These are phyloP conservation scores for Phyllostachys edulis DNA, from an alignment of 176 grass and related monocot genomes.

Conservation along the genomic window DNA sequence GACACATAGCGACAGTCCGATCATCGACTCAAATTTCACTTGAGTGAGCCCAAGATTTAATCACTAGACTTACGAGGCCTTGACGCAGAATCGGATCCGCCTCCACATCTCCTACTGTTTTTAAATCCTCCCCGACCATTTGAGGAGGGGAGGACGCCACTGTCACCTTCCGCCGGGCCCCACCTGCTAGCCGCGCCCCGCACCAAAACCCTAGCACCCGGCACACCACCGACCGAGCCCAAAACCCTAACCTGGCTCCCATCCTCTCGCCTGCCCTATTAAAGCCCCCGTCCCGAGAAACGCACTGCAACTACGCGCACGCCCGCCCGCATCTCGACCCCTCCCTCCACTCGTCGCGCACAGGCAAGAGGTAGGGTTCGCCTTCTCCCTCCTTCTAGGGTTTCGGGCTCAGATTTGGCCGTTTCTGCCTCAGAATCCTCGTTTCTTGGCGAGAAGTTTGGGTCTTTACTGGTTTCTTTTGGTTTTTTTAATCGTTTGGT, in stretches of 20 bases:
- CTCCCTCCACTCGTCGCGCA: neutral
- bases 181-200: neutral
- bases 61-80: no score
- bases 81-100: no score
- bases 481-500: neutral
- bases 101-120: neutral
- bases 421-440: neutral
- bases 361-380: neutral
- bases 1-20: no score
- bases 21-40: no score
- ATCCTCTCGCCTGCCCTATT: constrained; percentile 11
- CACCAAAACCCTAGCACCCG: constrained; percentile 44
- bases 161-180: neutral
- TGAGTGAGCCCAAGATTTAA: no score
- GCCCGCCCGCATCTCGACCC: constrained; percentile 6
- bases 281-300: constrained; percentile 20
- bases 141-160: neutral
- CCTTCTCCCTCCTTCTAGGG: neutral
- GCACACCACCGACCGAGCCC: neutral
- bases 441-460: neutral
- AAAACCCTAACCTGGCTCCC: constrained; percentile 53
- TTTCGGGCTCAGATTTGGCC: constrained; percentile 2
- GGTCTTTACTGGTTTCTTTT: neutral
- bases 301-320: neutral
- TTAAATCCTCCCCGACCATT: neutral